Base-by-base conservation (phyloP, 805 yeast species). In the Ogataea nakhonphanomensis region DNA sequence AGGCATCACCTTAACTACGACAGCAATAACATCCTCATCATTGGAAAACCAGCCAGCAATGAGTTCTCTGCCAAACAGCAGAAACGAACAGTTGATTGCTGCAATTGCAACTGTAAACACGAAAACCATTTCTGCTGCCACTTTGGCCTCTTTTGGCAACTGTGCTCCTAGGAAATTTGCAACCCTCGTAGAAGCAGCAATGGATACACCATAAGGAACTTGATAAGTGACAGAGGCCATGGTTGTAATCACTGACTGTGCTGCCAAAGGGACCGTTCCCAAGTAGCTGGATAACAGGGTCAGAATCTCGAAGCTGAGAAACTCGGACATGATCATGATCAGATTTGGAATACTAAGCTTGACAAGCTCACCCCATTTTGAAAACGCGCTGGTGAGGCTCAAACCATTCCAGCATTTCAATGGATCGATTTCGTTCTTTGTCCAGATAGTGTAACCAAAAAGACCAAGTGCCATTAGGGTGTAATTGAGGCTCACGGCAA, bases 321-420 rank as follows among this genome's bases (percentile, higher is more conserved):
- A 84, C 61, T 84, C 93, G 13, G 88, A 84, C 53, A 80, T 76
- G 15, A 84, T 85, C 84, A 83, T 81, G 39, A 82, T 62, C 23
- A 83, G 77, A 26, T 90, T 89, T 5, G 88, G 88, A n/a, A 78
- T 55, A 2, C 90, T 81, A 29, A 84, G 63, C 45, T 65, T 67
- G 31, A 83, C 65, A 79, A 84, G 77, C 51, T 71, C 75, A 4
- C 61, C 58, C 90, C 90, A 84, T 49, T 81, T 79, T 32, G 59
- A 55, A 50, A 73, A 71, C 31, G 76, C 72, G 39, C 50, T 60
- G 9, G 39, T 45, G 0, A 51, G 6, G 20, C 58, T 53, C 21
- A 65, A 50, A 10, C 66, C 66, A 37, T 59, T 56, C 69, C 69
- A 65, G 42, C 70, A 65, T 45, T 54, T 59, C 47, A 57, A 35